Evolutionary conservation across 192 early-diverging fungal species (phyloP).

Genomic region (Coemansia sp.): DNA sequence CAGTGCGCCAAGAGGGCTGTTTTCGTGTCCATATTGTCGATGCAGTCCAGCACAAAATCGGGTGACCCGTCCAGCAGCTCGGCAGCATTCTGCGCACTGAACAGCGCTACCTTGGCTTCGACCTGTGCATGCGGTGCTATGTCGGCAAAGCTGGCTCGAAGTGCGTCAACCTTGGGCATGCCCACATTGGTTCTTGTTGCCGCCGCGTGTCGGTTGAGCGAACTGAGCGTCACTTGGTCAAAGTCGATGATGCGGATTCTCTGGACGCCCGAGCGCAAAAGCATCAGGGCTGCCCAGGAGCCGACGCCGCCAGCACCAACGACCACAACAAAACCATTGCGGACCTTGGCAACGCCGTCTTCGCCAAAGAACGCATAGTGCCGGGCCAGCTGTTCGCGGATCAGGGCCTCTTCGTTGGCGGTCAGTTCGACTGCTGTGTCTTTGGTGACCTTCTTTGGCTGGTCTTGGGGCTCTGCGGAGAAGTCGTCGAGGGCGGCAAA

Average conservation of each 20-base stretch:
- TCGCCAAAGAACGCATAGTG: conserved; percentile 90
- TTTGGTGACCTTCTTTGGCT: conserved; percentile 22
- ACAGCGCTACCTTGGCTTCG: conserved; percentile 75
- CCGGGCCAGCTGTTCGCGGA: conserved; percentile 79
- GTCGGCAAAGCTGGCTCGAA: conserved; percentile 67
- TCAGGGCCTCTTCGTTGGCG: conserved; percentile 60
- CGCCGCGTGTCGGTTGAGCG: conserved; percentile 92
- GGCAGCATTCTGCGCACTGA: conserved; percentile 63
- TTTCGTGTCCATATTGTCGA: conserved; percentile 97
- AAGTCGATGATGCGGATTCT: conserved; percentile 91
- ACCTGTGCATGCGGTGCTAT: conserved; percentile 78
- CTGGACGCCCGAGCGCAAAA: conserved; percentile 83
- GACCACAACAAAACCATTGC: conserved; percentile 84
- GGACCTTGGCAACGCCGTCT: conserved; percentile 67
- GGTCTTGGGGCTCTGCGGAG: background rate
- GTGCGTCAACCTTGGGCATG: conserved; percentile 75
- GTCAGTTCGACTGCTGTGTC: conserved; percentile 35
- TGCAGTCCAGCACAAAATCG: conserved; percentile 82
- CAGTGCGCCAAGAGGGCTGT: conserved; percentile 86
- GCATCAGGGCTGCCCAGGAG: conserved; percentile 85
- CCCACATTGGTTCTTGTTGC: conserved; percentile 89
- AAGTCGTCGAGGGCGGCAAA: conserved; percentile 11
- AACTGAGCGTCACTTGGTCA: conserved; percentile 93
- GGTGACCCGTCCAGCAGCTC: conserved; percentile 68
- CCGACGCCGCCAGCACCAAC: conserved; percentile 97